Conservation (phyloP, 2,329 filamentous ascomycete genomes). For the Colletotrichum costaricense region DNA sequence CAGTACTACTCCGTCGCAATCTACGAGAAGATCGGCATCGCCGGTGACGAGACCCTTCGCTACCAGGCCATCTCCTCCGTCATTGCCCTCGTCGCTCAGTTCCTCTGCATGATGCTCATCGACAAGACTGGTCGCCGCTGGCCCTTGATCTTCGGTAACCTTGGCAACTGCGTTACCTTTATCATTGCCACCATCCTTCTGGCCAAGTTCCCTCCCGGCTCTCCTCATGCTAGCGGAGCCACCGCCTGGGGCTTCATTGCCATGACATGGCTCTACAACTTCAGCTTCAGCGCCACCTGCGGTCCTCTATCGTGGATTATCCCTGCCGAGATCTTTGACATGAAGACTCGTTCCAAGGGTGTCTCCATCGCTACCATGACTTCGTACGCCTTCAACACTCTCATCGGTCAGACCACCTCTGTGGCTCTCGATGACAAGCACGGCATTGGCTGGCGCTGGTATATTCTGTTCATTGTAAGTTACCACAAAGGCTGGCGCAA, state of each 20-base stretch:
- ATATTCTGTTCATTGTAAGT: conserved; percentile 56
- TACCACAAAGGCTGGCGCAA: neutral
- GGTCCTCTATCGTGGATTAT: conserved; percentile 73
- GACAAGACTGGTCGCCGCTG: conserved; percentile 78
- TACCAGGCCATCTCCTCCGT: conserved; percentile 82
- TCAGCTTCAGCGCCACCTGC: conserved; percentile 78
- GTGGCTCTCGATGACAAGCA: conserved; percentile 57
- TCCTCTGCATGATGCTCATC: conserved; percentile 75
- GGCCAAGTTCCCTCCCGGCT: conserved; percentile 69
- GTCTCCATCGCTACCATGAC: conserved; percentile 81
- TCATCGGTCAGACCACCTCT: conserved; percentile 77
- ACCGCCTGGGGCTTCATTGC: conserved; percentile 80
- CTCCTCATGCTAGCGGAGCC: conserved; percentile 46
- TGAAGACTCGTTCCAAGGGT: conserved; percentile 78
- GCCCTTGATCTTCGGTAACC: conserved; percentile 78
- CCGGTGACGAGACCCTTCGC: conserved; percentile 71
- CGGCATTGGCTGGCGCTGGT: conserved; percentile 60
- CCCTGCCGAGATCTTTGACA: conserved; percentile 82
- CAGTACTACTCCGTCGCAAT: conserved; percentile 80
- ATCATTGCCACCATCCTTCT: conserved; percentile 71
- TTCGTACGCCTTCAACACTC: conserved; percentile 80
- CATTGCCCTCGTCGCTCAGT: conserved; percentile 76
- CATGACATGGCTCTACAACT: conserved; percentile 84
- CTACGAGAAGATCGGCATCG: conserved; percentile 77
- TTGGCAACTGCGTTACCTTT: conserved; percentile 78